Evolutionary conservation across 768 basidiomycete genomes (phyloP).

Genomic region (Brasilioporus rufonigricans): DNA sequence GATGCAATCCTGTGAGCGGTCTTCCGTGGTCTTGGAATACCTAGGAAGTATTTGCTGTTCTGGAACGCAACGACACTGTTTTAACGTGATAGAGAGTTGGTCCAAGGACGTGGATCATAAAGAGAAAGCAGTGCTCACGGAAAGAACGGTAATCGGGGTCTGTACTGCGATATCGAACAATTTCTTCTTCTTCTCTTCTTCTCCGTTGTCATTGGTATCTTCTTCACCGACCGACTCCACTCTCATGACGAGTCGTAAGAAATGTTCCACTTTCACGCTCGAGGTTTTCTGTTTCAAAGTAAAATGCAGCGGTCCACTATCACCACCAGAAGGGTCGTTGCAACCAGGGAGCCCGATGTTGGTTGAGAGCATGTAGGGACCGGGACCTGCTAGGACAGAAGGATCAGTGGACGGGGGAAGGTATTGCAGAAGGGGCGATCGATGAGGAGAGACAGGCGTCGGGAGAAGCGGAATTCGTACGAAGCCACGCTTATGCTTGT

Average conservation of each 20-base stretch:
- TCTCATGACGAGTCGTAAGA: slow-evolving; percentile 76
- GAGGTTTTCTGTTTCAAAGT: slow-evolving; percentile 68
- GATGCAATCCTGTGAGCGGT: neutral
- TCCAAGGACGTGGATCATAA: neutral
- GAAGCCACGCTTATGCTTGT: neutral
- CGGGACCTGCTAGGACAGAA: slow-evolving; percentile 23
- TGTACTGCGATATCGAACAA: slow-evolving; percentile 87
- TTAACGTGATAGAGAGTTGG: neutral
- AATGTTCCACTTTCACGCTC: slow-evolving; percentile 72
- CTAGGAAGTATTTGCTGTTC: slow-evolving; percentile 78
- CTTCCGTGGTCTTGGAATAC: slow-evolving; percentile 49
- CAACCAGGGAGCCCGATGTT: slow-evolving; percentile 21
- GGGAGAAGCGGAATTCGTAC: slow-evolving; percentile 25
- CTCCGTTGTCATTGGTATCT: slow-evolving; percentile 51
- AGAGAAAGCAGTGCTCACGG: slow-evolving; percentile 48
- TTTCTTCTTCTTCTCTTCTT: slow-evolving; percentile 71
- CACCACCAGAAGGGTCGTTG: neutral
- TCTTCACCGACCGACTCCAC: slow-evolving; percentile 76
- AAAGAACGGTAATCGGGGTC: slow-evolving; percentile 83
- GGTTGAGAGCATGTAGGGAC: slow-evolving; percentile 22
- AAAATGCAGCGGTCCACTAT: slow-evolving; percentile 51
- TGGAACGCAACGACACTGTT: slow-evolving; percentile 78
- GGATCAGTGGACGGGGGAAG: slow-evolving; percentile 17
- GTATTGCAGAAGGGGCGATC: slow-evolving; percentile 25
- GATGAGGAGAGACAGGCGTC: slow-evolving; percentile 29